Evolutionary conservation across 805 yeast species (phyloP).

Genomic region (Metschnikowia shivogae): DNA sequence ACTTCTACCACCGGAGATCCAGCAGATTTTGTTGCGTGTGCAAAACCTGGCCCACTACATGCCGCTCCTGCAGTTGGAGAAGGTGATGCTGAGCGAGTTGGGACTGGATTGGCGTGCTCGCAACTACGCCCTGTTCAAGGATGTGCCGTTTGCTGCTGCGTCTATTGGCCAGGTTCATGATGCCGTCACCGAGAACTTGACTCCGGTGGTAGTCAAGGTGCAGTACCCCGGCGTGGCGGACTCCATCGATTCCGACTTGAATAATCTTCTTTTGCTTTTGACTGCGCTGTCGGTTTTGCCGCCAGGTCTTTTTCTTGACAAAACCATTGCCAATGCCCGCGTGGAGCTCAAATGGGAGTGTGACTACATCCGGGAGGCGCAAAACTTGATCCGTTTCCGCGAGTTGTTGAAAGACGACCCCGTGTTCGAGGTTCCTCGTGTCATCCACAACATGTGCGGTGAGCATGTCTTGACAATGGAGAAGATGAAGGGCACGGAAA

Average conservation of each 20-base stretch:
- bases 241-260: slow-evolving; percentile 90
- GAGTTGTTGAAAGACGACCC: slow-evolving; percentile 51
- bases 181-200: slow-evolving; percentile 64
- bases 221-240: slow-evolving; percentile 97
- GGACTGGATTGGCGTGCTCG: slow-evolving; percentile 76
- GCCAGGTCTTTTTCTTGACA: slow-evolving; percentile 85
- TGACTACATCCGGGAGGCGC: slow-evolving; percentile 88
- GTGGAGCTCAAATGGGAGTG: slow-evolving; percentile 96
- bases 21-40: slow-evolving; percentile 72
- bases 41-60: slow-evolving; percentile 95
- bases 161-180: slow-evolving; percentile 95
- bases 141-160: slow-evolving; percentile 93
- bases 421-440: slow-evolving; percentile 75
- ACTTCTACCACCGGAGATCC: slow-evolving; percentile 80
- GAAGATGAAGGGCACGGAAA: slow-evolving; percentile 75
- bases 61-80: slow-evolving; percentile 88
- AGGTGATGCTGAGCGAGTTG: slow-evolving; percentile 65
- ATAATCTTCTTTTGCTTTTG: slow-evolving; percentile 72
- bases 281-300: slow-evolving; percentile 87
- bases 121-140: slow-evolving; percentile 69
- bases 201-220: slow-evolving; percentile 86
- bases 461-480: slow-evolving; percentile 88
- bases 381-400: slow-evolving; percentile 63
- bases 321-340: slow-evolving; percentile 89
- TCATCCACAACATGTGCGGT: slow-evolving; percentile 72